Percentiles rank a stretch among this genome's conserved stretches.
Conservation (phyloP, 139 green algal species). For the Medakamo hakoo region DNA sequence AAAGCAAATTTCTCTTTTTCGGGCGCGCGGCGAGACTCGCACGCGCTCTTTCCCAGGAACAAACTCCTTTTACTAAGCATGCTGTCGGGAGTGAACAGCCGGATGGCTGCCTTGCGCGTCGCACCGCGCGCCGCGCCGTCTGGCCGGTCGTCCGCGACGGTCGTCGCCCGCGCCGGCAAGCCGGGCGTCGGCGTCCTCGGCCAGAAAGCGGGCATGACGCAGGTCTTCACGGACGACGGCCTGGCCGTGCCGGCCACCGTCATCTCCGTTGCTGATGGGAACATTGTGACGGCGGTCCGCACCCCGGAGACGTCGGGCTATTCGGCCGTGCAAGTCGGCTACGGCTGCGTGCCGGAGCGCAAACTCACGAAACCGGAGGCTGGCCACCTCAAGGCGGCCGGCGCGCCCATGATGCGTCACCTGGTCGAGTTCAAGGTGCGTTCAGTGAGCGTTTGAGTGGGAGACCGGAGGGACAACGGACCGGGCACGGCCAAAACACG, state of each 20-base stretch:
- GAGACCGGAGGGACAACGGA: too few relatives aligned
- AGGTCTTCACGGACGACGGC: conserved; percentile 77
- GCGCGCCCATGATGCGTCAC: conserved; percentile 52
- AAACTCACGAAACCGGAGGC: conserved; percentile 86
- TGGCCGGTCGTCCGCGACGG: neutral
- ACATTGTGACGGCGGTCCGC: conserved; percentile 89
- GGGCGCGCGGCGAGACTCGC: too few relatives aligned
- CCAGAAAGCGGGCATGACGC: conserved; percentile 96
- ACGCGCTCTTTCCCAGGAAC: too few relatives aligned
- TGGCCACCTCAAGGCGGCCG: conserved; percentile 81
- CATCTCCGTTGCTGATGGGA: conserved; percentile 76
- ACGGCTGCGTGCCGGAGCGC: conserved; percentile 47
- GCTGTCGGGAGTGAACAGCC: too few relatives aligned
- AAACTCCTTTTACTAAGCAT: too few relatives aligned
- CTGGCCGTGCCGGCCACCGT: conserved; percentile 71
- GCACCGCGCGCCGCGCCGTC: too few relatives aligned
- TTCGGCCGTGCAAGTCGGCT: conserved; percentile 75
- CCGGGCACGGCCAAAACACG: too few relatives aligned
- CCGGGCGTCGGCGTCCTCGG: conserved; percentile 67
- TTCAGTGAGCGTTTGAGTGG: too few relatives aligned
- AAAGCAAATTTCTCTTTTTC: too few relatives aligned
- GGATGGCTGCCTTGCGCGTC: too few relatives aligned
- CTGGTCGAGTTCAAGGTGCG: conserved; percentile 83
- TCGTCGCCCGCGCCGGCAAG: conserved; percentile 19
- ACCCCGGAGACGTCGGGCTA: conserved; percentile 85